Evolutionary conservation across 257 asterid species (phyloP).

Genomic region (Anisodus acutangulus): DNA sequence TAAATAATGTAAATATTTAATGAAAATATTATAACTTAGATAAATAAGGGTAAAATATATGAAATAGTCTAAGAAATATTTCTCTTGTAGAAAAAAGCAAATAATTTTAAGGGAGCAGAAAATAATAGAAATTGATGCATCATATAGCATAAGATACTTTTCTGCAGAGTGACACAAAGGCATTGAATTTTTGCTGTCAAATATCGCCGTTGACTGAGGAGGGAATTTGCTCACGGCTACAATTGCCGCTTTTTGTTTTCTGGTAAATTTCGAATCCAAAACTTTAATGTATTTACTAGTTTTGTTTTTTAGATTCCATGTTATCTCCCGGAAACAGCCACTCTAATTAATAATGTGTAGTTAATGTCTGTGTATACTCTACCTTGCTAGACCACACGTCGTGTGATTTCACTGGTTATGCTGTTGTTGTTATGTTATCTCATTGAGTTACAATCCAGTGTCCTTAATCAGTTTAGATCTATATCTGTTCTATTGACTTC

Average conservation of each 20-base stretch:
- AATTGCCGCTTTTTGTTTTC: not conserved
- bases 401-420: too few species aligned
- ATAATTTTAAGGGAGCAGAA: not conserved
- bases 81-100: too few species aligned
- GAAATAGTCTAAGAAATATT: too few species aligned
- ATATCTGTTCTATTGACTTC: constrained; percentile 3
- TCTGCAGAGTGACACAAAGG: not conserved
- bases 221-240: not conserved
- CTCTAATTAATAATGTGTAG: too few species aligned
- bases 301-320: not conserved
- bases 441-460: not conserved
- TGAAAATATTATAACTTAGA: too few species aligned
- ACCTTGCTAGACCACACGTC: too few species aligned
- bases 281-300: not conserved
- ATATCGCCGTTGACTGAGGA: not conserved
- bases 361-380: too few species aligned
- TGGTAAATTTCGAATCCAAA: not conserved
- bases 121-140: not conserved
- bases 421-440: not conserved
- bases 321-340: too few species aligned
- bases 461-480: not conserved
- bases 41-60: too few species aligned
- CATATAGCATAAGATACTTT: not conserved
- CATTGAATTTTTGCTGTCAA: constrained; percentile 1
- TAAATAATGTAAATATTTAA: too few species aligned